phyloP scores from a whole-genome alignment of 768 basidiomycete species.

The Naganishia antarctica region DNA sequence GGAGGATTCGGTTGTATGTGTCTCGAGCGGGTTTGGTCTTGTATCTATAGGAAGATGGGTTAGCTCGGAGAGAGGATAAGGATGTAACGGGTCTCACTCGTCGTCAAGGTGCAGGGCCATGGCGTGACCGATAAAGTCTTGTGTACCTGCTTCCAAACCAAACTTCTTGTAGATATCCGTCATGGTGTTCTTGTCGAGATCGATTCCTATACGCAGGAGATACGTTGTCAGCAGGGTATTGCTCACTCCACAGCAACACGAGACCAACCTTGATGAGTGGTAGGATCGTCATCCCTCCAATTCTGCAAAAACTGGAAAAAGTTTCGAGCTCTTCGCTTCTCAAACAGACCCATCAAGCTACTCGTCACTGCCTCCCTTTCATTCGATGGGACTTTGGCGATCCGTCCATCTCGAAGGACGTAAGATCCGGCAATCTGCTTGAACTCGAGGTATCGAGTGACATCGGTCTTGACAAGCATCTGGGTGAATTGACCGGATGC shows the following conservation, averaged over 20 bases:
- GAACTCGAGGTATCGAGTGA: slow-evolving; percentile 97
- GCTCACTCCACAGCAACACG: too few relatives aligned
- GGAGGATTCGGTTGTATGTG: slow-evolving; percentile 87
- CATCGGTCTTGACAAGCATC: slow-evolving; percentile 98
- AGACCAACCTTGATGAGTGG: slow-evolving; percentile 92
- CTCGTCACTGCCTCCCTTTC: slow-evolving; percentile 95
- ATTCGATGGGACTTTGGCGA: slow-evolving; percentile 95
- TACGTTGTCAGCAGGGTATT: too few relatives aligned
- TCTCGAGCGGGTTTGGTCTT: slow-evolving; percentile 84
- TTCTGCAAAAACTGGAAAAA: slow-evolving; percentile 95
- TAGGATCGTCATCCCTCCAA: slow-evolving; percentile 92
- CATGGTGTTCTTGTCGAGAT: slow-evolving; percentile 89
- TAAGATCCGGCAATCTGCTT: slow-evolving; percentile 99
- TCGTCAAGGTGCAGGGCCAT: slow-evolving; percentile 99
- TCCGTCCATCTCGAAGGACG: slow-evolving; percentile 92
- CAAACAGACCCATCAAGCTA: slow-evolving; percentile 97
- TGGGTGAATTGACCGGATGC: slow-evolving; percentile 94
- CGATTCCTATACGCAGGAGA: slow-evolving; percentile 59
- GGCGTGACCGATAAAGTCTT: slow-evolving; percentile 98
- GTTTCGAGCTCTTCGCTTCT: slow-evolving; percentile 95
- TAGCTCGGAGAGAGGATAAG: neutral
- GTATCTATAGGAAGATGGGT: slow-evolving; percentile 59
- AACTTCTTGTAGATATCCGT: slow-evolving; percentile 93
- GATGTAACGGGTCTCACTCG: slow-evolving; percentile 60
- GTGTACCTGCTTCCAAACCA: slow-evolving; percentile 91